Conservation (phyloP, 345 rosid genomes). For the Abelmoschus esculentus region DNA sequence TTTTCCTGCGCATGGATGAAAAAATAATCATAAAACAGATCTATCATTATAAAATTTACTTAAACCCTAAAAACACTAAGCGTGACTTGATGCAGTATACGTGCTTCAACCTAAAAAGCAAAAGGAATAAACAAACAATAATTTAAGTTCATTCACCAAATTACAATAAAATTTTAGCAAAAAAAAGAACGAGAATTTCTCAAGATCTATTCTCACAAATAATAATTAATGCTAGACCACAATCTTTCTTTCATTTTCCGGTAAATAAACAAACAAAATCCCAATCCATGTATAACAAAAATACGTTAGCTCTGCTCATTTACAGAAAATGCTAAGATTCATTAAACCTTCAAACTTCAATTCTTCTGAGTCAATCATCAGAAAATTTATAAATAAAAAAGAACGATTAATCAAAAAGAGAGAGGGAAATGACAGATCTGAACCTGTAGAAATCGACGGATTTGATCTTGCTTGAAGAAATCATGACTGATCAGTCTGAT, state of each 20-base stretch:
- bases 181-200: neutral
- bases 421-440: neutral
- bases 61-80: neutral
- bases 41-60: neutral
- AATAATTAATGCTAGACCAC: neutral
- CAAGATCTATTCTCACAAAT: neutral
- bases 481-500: conserved; percentile 44
- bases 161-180: neutral
- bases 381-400: neutral
- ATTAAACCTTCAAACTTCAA: neutral
- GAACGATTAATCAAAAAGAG: neutral
- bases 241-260: neutral
- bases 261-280: neutral
- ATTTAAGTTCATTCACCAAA: neutral
- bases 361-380: neutral
- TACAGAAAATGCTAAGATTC: neutral
- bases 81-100: neutral
- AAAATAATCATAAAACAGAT: conserved; percentile 4
- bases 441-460: conserved; percentile 49
- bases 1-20: conserved; percentile 56
- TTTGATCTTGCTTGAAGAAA: conserved; percentile 54
- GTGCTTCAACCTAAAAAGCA: neutral
- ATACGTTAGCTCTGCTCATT: neutral
- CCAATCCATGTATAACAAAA: neutral
- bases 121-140: neutral